Evolutionary conservation across 108 stramenopile genomes (phyloP).

Genomic region (Bacterosira constricta): DNA sequence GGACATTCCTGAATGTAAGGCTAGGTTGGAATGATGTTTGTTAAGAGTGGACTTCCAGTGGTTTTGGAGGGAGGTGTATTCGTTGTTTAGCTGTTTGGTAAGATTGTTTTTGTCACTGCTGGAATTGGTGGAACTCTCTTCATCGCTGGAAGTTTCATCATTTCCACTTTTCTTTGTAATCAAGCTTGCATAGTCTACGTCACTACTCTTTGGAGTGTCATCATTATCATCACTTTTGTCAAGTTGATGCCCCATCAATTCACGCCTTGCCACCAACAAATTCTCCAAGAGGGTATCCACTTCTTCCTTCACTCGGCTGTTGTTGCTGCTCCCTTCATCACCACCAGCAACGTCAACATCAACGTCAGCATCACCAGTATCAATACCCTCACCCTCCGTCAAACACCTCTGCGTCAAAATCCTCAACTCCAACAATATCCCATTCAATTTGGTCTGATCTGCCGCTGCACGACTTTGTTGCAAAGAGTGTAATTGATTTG

Average conservation of each 20-base stretch:
- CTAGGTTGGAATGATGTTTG: slow-evolving; percentile 66
- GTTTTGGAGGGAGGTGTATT: slow-evolving; percentile 58
- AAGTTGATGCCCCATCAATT: slow-evolving; percentile 43
- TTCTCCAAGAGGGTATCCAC: slow-evolving; percentile 67
- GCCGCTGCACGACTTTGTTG: slow-evolving; percentile 47
- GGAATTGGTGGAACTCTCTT: not conserved
- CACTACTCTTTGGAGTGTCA: slow-evolving; percentile 19
- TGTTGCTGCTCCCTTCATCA: slow-evolving; percentile 8
- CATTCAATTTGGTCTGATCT: slow-evolving; percentile 57
- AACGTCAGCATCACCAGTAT: slow-evolving; percentile 1
- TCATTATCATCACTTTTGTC: slow-evolving; percentile 60
- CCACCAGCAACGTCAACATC: not conserved
- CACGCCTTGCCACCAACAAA: slow-evolving; percentile 46
- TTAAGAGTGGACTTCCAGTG: slow-evolving; percentile 72
- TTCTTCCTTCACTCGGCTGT: slow-evolving; percentile 50
- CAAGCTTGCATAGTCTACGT: slow-evolving; percentile 55
- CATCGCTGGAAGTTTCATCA: not conserved
- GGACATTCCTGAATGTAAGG: slow-evolving; percentile 58
- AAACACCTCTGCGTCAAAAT: slow-evolving; percentile 75
- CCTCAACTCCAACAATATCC: slow-evolving; percentile 65
- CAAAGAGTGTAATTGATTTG: not conserved
- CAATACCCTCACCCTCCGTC: slow-evolving; percentile 3
- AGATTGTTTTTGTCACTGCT: not conserved
- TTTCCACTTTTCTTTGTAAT: slow-evolving; percentile 32
- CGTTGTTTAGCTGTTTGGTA: slow-evolving; percentile 39